Percentiles rank a stretch among this genome's conserved stretches.
Evolutionary conservation across 331 rosid species (phyloP).

Genomic region (Erythrophleum ivorense): DNA sequence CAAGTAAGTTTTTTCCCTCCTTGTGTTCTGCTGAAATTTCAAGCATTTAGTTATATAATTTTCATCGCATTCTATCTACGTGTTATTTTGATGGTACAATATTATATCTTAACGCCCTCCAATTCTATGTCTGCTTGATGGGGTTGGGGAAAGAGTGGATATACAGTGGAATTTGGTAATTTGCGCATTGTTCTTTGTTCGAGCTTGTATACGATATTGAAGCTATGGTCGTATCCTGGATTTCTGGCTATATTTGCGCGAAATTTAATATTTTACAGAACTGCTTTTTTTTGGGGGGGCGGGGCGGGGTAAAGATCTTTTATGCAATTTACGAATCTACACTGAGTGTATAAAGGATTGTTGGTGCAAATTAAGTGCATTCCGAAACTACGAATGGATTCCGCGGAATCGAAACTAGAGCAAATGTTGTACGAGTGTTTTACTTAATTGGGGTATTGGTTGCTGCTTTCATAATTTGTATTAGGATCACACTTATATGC

Average conservation of each 20-base stretch:
- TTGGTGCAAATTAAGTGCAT: background rate
- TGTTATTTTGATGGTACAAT: background rate
- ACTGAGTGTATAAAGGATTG: background rate
- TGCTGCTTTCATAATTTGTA: slow-evolving; percentile 16
- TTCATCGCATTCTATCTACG: background rate
- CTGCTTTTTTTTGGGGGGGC: background rate
- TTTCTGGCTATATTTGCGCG: background rate
- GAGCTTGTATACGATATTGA: background rate
- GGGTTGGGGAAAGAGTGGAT: slow-evolving; percentile 4
- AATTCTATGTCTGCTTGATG: slow-evolving; percentile 26
- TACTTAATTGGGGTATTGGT: slow-evolving; percentile 15
- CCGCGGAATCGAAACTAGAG: background rate
- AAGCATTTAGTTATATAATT: background rate
- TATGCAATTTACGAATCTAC: background rate
- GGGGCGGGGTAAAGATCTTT: background rate
- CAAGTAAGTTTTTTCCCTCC: slow-evolving; percentile 40
- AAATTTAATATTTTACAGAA: background rate
- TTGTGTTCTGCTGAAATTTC: background rate
- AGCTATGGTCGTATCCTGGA: background rate
- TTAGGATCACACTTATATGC: background rate
- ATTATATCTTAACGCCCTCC: background rate
- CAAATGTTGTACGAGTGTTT: slow-evolving; percentile 19
- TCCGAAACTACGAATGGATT: background rate
- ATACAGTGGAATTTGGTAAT: background rate
- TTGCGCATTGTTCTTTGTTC: background rate